Evolutionary conservation across 352 stramenopile genomes (phyloP), one percentile per base, ranked within the genome.

Genomic region (Pythium sp.): DNA sequence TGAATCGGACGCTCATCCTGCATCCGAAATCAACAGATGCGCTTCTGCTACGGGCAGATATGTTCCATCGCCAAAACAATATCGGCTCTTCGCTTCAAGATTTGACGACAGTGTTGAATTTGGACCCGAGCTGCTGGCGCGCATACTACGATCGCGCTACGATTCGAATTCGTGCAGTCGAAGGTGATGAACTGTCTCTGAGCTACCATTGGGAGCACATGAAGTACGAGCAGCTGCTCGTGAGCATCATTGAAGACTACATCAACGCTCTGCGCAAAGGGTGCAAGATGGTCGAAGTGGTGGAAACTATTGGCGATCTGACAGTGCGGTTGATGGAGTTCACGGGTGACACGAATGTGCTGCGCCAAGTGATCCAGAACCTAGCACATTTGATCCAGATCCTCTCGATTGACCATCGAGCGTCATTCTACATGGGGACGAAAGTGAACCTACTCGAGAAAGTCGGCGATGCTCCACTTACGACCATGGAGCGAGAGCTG

Each of bases 71-170:
- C 3, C 68, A 81, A 46, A 71, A 74, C 38, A 71, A 73, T 3
- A 79, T 87, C 5, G 77, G 66, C 2, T 72, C 79, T 7, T 83
- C 86, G 20, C 62, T 94, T 1, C 80, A 92, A 22, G 86, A 94
- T 43, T 67, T 92, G 20, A 87, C 86, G 15, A 81, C 81, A 1
- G 84, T 82, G 9, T 56, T 92, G 11, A 64, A 75, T 0, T 72
- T 84, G 14, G 86, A 94, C 47, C 76, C 81, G n/a, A 73, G 73
- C 38, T 91, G 85, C 70, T 94, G 86, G 86, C 81, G 82, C 18
- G 86, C 86, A n/a, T 90, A 90, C 62, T 94, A 92, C 64, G 86
- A 94, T 64, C 82, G 86, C 24, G 86, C 81, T 5, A 87, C 81
- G 41, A 75, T 94, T 30, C 84, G 86, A 14, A 78, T 92, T 22